Percentiles rank a stretch among this genome's conserved stretches.
These are phyloP conservation scores for Phytophthora pini DNA, from an alignment of 352 stramenopile species.

Conservation along the genomic window DNA sequence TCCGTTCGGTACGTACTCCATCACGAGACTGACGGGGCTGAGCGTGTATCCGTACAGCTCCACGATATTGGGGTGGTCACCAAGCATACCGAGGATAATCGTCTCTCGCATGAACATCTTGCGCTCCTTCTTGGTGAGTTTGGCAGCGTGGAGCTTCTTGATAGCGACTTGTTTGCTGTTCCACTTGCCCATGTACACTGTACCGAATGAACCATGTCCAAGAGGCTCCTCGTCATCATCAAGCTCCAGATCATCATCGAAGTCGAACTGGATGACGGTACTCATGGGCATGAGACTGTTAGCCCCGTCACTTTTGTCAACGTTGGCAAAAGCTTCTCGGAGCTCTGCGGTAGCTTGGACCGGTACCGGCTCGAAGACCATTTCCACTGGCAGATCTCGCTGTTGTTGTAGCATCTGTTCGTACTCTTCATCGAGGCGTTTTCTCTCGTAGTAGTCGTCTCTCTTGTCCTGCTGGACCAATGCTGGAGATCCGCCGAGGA, in stretches of 20 bases:
- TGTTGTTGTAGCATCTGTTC: slow-evolving; percentile 26
- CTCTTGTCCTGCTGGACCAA: slow-evolving; percentile 22
- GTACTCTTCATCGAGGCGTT: slow-evolving; percentile 20
- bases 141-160: slow-evolving; percentile 46
- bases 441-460: slow-evolving; percentile 36
- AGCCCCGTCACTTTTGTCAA: slow-evolving; percentile 9
- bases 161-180: slow-evolving; percentile 28
- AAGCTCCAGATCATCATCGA: slow-evolving; percentile 29
- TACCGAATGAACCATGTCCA: slow-evolving; percentile 39
- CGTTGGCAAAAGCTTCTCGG: slow-evolving; percentile 24
- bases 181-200: slow-evolving; percentile 17
- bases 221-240: slow-evolving; percentile 20
- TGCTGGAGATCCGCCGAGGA: slow-evolving; percentile 28
- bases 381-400: slow-evolving; percentile 18
- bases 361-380: slow-evolving; percentile 21
- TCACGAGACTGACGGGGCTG: slow-evolving; percentile 36
- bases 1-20: slow-evolving; percentile 43
- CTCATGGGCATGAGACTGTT: slow-evolving; percentile 22
- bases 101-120: slow-evolving; percentile 47
- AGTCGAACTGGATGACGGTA: slow-evolving; percentile 34
- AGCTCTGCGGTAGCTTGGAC: slow-evolving; percentile 23
- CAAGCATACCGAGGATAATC: slow-evolving; percentile 40
- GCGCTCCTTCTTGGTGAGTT: slow-evolving; percentile 42
- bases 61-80: slow-evolving; percentile 50
- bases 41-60: slow-evolving; percentile 43